These are phyloP conservation scores for Populus hybrid DNA, from an alignment of 441 rosid species.

Conservation along the genomic window DNA sequence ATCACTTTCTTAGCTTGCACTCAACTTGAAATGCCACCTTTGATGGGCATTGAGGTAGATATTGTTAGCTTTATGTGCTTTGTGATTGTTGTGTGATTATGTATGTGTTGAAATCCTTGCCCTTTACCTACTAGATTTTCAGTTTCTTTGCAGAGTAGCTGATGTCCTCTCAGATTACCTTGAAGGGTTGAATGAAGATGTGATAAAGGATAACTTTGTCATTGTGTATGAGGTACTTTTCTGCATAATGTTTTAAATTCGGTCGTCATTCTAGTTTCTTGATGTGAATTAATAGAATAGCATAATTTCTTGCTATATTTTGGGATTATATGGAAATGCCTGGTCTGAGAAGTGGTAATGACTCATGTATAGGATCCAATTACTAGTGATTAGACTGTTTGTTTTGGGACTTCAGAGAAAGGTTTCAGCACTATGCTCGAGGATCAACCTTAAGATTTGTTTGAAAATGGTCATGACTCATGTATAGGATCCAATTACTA, in stretches of 20 bases:
- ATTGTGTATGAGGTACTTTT: conserved; percentile 84
- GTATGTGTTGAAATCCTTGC: conserved; percentile 12
- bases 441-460: not conserved
- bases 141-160: conserved; percentile 95
- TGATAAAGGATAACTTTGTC: conserved; percentile 88
- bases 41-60: conserved; percentile 92
- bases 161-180: conserved; percentile 83
- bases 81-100: not conserved
- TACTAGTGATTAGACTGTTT: not conserved
- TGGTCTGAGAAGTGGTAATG: not conserved
- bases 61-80: not conserved
- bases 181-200: conserved; percentile 94
- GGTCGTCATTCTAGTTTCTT: not conserved
- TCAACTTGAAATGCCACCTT: conserved; percentile 97
- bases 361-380: not conserved
- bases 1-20: conserved; percentile 90
- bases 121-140: conserved; percentile 28
- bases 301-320: not conserved
- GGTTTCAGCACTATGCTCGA: not conserved
- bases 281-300: not conserved
- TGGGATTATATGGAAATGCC: not conserved
- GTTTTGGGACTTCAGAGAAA: not conserved
- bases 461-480: not conserved
- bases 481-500: not conserved
- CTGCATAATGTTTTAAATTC: not conserved